Evolutionary conservation across 106 monocot genomes (phyloP).

Genomic region (Ottelia alismoides): DNA sequence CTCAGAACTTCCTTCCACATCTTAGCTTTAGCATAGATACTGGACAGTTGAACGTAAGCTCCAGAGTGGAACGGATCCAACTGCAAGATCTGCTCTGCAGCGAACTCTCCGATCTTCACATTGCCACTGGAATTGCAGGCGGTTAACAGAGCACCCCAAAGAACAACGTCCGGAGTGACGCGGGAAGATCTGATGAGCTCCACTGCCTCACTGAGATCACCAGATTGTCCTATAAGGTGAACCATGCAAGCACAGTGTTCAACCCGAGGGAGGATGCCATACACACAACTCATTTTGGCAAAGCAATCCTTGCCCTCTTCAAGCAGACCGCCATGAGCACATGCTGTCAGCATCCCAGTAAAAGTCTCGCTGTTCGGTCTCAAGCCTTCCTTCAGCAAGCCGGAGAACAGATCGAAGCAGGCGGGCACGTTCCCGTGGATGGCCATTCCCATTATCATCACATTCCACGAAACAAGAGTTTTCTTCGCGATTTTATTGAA

Average conservation of each 20-base stretch:
- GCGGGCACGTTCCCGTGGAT: constrained; percentile 8
- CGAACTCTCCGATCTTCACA: constrained; percentile 6
- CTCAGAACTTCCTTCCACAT: constrained; percentile 14
- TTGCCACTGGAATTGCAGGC: constrained; percentile 10
- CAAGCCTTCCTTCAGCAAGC: constrained; percentile 5
- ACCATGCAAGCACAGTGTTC: constrained; percentile 28
- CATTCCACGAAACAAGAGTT: constrained; percentile 16
- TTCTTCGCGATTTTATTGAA: constrained; percentile 14
- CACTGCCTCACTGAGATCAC: constrained; percentile 10
- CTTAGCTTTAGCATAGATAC: constrained; percentile 15
- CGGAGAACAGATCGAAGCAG: constrained; percentile 3
- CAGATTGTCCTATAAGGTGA: constrained; percentile 12
- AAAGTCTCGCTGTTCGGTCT: constrained; percentile 13
- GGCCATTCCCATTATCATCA: constrained; percentile 11
- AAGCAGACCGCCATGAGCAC: constrained; percentile 16
- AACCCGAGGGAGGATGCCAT: background rate
- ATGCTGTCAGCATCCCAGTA: constrained; percentile 11
- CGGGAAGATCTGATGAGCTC: constrained; percentile 3
- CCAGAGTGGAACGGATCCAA: constrained; percentile 12
- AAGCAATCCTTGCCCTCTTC: constrained; percentile 15
- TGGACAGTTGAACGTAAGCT: constrained; percentile 14
- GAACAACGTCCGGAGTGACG: constrained; percentile 11
- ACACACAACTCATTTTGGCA: constrained; percentile 4
- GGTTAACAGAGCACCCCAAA: constrained; percentile 21
- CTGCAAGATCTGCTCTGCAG: constrained; percentile 6